Evolutionary conservation across 1,284 basidiomycete species (phyloP), one percentile per base, ranked within the genome.

Genomic region (Tilletia walkeri): DNA sequence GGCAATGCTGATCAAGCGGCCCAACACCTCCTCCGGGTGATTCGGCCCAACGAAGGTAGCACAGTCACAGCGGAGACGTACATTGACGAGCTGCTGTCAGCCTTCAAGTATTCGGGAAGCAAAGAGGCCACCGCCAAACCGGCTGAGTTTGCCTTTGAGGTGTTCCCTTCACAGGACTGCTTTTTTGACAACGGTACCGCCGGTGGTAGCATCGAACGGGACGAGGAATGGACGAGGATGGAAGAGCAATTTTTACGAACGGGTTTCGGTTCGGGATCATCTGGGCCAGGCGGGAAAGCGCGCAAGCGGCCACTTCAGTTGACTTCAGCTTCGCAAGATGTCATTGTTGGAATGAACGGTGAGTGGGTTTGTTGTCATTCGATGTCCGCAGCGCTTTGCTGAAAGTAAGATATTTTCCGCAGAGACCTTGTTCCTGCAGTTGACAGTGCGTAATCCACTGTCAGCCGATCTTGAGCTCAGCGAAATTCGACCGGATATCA

Each of bases 1-100:
- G 86, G 86, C 7, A 78, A 86, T 65, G 84, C 85, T 30, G 84
- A 83, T 18, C 80, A 84, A 0, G 87, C 87, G 0, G 82, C 86
- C 0, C 77, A 82, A 41, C 85, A 87, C 70, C 86, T 87, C 66
- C 68, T 87, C 54, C 65, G 67, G 5, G 67, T 81, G 6, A 49
- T 82, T 1, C 70, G 76, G 12, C 73, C 73, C 2, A 71, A 53
- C 18, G 54, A 56, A 45, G 53, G 39, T 10, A 38, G 48, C 30
- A 36, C 65, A 56, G 34, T 20, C 4, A 67, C 69, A 24, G 38
- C 63, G 24, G n/a, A 7, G 4, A 63, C 80, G 9, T 85, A 85
- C 39, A 73, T 88, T 67, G 84, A 86, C 56, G 86, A 86, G 69
- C 82, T 88, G 53, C 78, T 79, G 4, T 77, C 85, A 16, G 86